Evolutionary conservation across 352 stramenopile species (phyloP).

Genomic region (Pilasporangium apinafurcum): DNA sequence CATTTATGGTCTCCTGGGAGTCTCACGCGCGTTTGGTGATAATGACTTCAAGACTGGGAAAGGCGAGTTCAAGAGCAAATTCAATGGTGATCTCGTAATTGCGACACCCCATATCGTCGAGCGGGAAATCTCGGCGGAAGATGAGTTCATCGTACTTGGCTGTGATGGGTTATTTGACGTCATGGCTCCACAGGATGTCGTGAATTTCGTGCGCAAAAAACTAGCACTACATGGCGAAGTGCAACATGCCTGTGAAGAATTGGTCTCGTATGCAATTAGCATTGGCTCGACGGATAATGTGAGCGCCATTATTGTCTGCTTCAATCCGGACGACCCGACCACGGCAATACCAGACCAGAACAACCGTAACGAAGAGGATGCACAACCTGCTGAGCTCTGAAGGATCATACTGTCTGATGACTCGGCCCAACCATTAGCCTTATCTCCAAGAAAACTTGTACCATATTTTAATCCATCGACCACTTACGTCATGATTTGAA

Average conservation of each 20-base stretch:
- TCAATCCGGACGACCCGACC: constrained; percentile 43
- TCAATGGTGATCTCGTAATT: constrained; percentile 78
- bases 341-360: constrained; percentile 8
- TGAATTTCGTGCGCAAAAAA: constrained; percentile 78
- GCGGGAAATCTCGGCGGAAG: constrained; percentile 36
- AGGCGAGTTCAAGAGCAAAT: constrained; percentile 74
- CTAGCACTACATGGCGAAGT: constrained; percentile 59
- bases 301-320: constrained; percentile 70
- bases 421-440: no score
- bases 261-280: constrained; percentile 76
- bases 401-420: no score
- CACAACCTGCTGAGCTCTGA: no score
- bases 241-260: constrained; percentile 74
- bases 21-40: constrained; percentile 81
- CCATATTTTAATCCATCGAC: no score
- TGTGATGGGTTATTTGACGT: constrained; percentile 86
- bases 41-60: constrained; percentile 82
- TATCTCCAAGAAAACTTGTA: no score
- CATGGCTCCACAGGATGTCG: constrained; percentile 72
- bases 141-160: constrained; percentile 80
- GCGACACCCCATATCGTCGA: constrained; percentile 62
- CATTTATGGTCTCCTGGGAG: constrained; percentile 79
- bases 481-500: no score
- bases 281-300: constrained; percentile 83
- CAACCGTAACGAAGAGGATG: no score